phyloP scores from a whole-genome alignment of 352 stramenopile species.

The Globisporangium nodosum region DNA sequence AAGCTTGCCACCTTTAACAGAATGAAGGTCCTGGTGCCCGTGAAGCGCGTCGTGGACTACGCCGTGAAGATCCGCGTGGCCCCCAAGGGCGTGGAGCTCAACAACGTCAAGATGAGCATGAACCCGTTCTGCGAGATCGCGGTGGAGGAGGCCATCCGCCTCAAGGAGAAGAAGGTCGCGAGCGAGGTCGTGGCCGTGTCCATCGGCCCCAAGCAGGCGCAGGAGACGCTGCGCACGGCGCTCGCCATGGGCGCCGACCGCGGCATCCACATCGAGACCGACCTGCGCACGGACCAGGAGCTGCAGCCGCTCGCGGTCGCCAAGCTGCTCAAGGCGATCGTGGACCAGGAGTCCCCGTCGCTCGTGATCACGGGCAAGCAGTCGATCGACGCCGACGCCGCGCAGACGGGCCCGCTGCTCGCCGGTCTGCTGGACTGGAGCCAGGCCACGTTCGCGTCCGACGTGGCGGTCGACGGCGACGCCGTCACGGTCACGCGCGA shows the following conservation, averaged over 20 bases:
- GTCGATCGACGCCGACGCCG: constrained; percentile 84
- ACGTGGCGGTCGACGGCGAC: constrained; percentile 72
- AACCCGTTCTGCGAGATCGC: constrained; percentile 99
- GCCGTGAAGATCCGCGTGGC: constrained; percentile 97
- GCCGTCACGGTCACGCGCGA: constrained; percentile 88
- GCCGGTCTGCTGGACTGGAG: constrained; percentile 95
- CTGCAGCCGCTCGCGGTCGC: constrained; percentile 97
- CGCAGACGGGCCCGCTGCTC: constrained; percentile 92
- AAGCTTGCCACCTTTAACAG: background rate
- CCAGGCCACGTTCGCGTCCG: constrained; percentile 97
- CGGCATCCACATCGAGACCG: constrained; percentile 96
- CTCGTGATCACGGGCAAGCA: constrained; percentile 98
- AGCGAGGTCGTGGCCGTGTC: constrained; percentile 95
- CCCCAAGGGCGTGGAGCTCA: constrained; percentile 93
- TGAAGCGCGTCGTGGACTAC: constrained; percentile 98
- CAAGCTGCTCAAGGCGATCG: constrained; percentile 94
- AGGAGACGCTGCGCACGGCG: constrained; percentile 95
- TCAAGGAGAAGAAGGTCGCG: constrained; percentile 97
- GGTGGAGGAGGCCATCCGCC: constrained; percentile 96
- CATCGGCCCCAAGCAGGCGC: constrained; percentile 96
- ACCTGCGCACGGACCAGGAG: constrained; percentile 96
- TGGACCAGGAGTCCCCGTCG: constrained; percentile 90
- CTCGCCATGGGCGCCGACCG: constrained; percentile 93
- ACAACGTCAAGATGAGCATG: constrained; percentile 99
- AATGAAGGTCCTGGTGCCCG: constrained; percentile 93